Conservation (phyloP, 139 green algal species). For the Limnomonas spitsbergensis region DNA sequence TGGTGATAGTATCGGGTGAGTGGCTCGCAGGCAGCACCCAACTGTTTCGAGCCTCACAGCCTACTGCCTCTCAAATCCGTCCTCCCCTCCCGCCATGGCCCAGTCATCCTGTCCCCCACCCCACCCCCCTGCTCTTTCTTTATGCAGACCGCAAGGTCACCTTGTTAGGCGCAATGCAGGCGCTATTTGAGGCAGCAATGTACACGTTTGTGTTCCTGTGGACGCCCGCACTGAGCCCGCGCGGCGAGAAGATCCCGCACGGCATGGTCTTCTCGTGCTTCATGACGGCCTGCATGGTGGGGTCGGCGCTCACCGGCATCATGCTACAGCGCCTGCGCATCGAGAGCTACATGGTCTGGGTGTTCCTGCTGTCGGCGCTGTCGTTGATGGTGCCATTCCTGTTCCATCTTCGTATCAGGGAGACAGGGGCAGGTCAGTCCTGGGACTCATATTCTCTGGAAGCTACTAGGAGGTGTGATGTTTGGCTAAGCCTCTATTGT, state of each 20-base stretch:
- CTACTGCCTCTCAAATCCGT: too few species aligned
- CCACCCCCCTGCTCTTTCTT: neutral
- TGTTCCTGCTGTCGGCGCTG: constrained; percentile 64
- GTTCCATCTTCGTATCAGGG: constrained; percentile 32
- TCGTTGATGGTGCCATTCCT: constrained; percentile 61
- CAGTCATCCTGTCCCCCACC: too few species aligned
- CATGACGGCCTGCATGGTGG: constrained; percentile 92
- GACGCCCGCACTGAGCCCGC: constrained; percentile 85
- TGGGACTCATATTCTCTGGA: neutral
- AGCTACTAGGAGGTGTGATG: too few species aligned
- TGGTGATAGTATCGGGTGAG: constrained; percentile 47
- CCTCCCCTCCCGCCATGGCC: too few species aligned
- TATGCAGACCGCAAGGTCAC: constrained; percentile 68
- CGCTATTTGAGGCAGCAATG: constrained; percentile 93
- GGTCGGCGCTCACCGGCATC: constrained; percentile 60
- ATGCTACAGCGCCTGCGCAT: neutral
- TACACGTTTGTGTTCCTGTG: constrained; percentile 99
- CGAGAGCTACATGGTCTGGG: constrained; percentile 83
- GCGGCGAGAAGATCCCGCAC: constrained; percentile 86
- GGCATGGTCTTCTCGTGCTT: constrained; percentile 95
- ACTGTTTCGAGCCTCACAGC: too few species aligned
- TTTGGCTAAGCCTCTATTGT: too few species aligned
- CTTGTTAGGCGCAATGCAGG: constrained; percentile 74
- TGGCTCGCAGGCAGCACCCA: too few species aligned
- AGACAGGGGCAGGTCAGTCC: neutral